phyloP scores from a whole-genome alignment of 176 grass and related monocot genomes.

The Musa itinerans region DNA sequence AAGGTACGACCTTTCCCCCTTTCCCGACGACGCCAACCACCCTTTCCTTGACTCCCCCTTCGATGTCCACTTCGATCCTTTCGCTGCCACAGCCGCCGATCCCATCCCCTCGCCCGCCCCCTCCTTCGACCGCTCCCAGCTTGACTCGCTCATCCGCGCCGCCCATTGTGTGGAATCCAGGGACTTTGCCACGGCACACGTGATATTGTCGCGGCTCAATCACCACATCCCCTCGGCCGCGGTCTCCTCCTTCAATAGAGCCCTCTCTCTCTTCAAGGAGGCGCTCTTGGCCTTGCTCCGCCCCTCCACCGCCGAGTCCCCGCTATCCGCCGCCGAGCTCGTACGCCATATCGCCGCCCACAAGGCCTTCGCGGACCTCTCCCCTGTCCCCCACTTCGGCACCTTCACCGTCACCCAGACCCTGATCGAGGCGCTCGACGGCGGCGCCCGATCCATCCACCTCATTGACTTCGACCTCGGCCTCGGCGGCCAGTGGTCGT shows the following conservation, averaged over 20 bases:
- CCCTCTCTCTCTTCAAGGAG: conserved; percentile 47
- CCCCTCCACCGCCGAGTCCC: conserved; percentile 6
- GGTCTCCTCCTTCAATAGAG: conserved; percentile 27
- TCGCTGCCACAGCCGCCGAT: not conserved
- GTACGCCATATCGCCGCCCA: conserved; percentile 35
- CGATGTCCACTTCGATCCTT: conserved; percentile 15
- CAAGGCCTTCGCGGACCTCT: conserved; percentile 44
- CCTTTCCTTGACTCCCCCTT: conserved; percentile 32
- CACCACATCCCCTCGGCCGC: conserved; percentile 23
- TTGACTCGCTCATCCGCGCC: conserved; percentile 32
- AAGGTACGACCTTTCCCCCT: conserved; percentile 21
- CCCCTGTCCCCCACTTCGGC: conserved; percentile 37
- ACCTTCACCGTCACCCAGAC: conserved; percentile 55
- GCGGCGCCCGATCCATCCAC: conserved; percentile 33
- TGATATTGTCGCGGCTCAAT: conserved; percentile 40
- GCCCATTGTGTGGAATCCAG: conserved; percentile 30
- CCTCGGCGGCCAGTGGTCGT: conserved; percentile 59
- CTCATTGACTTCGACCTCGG: conserved; percentile 54
- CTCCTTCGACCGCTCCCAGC: conserved; percentile 28
- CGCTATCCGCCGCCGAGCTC: conserved; percentile 35
- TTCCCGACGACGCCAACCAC: conserved; percentile 14
- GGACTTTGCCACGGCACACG: conserved; percentile 28
- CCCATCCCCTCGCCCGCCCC: not conserved
- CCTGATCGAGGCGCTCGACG: conserved; percentile 46
- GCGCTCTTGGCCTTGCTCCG: conserved; percentile 40